Conservation (phyloP, 192 early-diverging fungal genomes). For the Coemansia reversa region DNA sequence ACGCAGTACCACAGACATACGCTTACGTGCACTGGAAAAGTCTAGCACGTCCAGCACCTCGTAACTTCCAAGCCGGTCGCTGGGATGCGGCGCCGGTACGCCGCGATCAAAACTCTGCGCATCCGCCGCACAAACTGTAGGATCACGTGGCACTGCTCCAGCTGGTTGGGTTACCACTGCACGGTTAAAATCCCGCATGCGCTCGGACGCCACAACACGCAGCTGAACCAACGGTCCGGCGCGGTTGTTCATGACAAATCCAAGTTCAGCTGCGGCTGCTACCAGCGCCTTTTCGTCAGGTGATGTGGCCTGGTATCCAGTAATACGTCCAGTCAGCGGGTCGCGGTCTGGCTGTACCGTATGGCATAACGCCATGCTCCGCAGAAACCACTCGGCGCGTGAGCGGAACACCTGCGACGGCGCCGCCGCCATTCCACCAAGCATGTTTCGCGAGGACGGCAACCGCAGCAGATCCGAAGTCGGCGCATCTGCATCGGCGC, state of each 20-base stretch:
- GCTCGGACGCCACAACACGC: slow-evolving; percentile 48
- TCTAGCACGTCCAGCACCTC: slow-evolving; percentile 76
- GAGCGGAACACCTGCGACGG: slow-evolving; percentile 42
- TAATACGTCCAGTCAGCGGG: slow-evolving; percentile 57
- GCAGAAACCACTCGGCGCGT: slow-evolving; percentile 65
- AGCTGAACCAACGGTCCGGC: slow-evolving; percentile 54
- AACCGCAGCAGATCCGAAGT: slow-evolving; percentile 36
- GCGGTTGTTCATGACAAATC: slow-evolving; percentile 65
- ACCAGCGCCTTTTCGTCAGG: slow-evolving; percentile 86
- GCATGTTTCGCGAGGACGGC: slow-evolving; percentile 40
- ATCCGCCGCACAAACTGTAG: slow-evolving; percentile 52
- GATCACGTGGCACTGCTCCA: background rate
- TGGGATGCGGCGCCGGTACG: slow-evolving; percentile 41
- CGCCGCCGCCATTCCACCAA: slow-evolving; percentile 14
- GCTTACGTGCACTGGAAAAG: slow-evolving; percentile 83
- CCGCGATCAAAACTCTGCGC: slow-evolving; percentile 61
- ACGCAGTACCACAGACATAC: slow-evolving; percentile 81
- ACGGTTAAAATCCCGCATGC: slow-evolving; percentile 47
- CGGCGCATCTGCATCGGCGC: slow-evolving; percentile 42
- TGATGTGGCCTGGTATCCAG: slow-evolving; percentile 77
- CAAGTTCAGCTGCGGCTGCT: slow-evolving; percentile 73
- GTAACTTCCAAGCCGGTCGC: slow-evolving; percentile 45
- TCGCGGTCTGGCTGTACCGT: slow-evolving; percentile 74
- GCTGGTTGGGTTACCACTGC: slow-evolving; percentile 9
- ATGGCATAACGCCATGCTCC: slow-evolving; percentile 80